Evolutionary conservation across 192 early-diverging fungal genomes (phyloP).

Genomic region (Coemansia sp.): DNA sequence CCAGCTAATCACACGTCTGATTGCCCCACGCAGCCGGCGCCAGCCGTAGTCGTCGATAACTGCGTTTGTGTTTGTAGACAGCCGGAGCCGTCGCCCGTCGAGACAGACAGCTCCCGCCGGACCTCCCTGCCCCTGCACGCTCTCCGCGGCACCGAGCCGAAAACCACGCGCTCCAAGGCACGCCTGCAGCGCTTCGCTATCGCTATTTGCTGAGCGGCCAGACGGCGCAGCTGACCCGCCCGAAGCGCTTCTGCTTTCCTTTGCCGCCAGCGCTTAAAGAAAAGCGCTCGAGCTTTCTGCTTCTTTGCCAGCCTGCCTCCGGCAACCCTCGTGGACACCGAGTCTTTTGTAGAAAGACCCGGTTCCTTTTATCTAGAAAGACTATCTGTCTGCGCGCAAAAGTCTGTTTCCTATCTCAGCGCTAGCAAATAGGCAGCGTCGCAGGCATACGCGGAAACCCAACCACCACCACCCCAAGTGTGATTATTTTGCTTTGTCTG

Average conservation of each 20-base stretch:
- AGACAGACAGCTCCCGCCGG: too few species aligned
- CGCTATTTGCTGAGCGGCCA: not conserved
- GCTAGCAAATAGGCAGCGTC: slow-evolving; percentile 7
- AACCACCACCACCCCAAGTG: not conserved
- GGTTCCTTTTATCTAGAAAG: slow-evolving; percentile 12
- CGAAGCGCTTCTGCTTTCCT: not conserved
- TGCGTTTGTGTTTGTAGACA: too few species aligned
- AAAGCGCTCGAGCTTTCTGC: not conserved
- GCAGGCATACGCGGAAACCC: slow-evolving; percentile 5
- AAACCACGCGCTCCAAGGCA: not conserved
- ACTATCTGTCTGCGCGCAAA: not conserved
- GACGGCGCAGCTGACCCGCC: not conserved
- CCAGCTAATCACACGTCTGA: not conserved
- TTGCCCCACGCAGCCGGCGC: not conserved
- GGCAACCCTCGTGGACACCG: slow-evolving; percentile 3
- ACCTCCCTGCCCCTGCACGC: too few species aligned
- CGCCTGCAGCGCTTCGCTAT: not conserved
- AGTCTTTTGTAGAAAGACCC: slow-evolving; percentile 8
- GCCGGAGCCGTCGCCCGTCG: too few species aligned
- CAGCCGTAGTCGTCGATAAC: too few species aligned
- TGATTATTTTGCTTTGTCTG: not conserved
- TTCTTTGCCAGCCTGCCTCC: not conserved
- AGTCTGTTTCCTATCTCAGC: not conserved
- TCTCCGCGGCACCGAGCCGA: not conserved
- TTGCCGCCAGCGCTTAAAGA: not conserved